Evolutionary conservation across 2,329 filamentous ascomycete species (phyloP), one percentile per base, ranked within the genome.

Genomic region (Neonectria ditissima): DNA sequence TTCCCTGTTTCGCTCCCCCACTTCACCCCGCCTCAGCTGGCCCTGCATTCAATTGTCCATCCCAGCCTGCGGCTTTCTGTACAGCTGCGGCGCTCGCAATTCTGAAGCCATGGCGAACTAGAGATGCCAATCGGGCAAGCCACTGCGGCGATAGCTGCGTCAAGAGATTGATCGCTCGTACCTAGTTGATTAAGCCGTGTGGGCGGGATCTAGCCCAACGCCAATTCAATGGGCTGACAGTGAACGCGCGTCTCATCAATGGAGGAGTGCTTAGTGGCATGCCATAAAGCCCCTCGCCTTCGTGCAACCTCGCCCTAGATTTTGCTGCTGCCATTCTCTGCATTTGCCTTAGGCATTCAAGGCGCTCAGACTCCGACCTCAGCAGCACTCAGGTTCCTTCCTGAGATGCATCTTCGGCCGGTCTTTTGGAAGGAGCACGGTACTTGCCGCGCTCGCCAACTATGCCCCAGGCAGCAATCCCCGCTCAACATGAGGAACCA

Each of bases 171-270:
- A 16, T 28, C 56, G 28, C 39, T 45, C 7, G 39, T n/a, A n/a
- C n/a, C n/a, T 18, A 16, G 32, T 34, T 34, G 24, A 28, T 52
- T 52, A 22, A 53, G 39, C 47, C 37, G 37, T 37, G 47, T 52
- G 48, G 26, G 16, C 37, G 26, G 37, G 26, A 9, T 59, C 34
- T 45, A 20, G 20, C 39, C 56, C 22, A 52, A 59, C 26, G 48
- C 47, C 26, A n/a, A 59, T 52, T 20, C 22, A 18, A 28, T 39
- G n/a, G 32, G 32, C 32, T 34, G 13, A 34, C 18, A 11, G 24
- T 51, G 56, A 52, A 59, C 56, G 48, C 47, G 56, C 56, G 48
- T 59, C 56, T 45, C 26, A 24, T 52, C 37, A 48, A 45, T 20
- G 44, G 14, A 13, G 32, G 47, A 24, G 56, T 30, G 39, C 32